Base-by-base conservation (phyloP, 2,329 filamentous ascomycete species). In the Aspergillus texensis region DNA sequence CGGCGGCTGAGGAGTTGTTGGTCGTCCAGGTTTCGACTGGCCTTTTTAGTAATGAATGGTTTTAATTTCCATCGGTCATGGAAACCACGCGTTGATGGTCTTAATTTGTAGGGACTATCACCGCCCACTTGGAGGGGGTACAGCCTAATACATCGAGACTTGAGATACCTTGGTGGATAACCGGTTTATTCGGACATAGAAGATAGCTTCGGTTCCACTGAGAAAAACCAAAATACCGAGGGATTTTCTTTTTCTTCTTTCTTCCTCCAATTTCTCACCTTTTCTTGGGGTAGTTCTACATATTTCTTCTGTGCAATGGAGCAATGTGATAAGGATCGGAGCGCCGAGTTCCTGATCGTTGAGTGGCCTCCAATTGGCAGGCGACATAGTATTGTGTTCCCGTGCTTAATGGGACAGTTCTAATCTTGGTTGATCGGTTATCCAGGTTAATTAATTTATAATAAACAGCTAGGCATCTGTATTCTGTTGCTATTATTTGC, bases 1-100 rank as follows among this genome's bases (percentile, higher is more conserved):
- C 26, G 26, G 46, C 55, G 32, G n/a, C 46, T 24, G 53, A 55
- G 60, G 46, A 57, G 60, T 54, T 28, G 48, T 54, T 50, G 45
- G 30, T 16, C 19, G 57, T 52, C 48, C 26, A 54, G 26, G 26
- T 48, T 24, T 21, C n/a, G 41, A 45, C 57, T 59, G 21, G 57
- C 11, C 32, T 43, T 26, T 14, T 43, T 59, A 53, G 57, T 32
- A 41, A 54, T 34, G 11, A 8, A 30, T 30, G 24, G 50, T 19
- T 54, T 21, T 54, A 54, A 54, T 54, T 54, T 50, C 46, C 46
- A 28, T 28, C 46, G 26, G 46, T 28, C 24, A 50, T 30, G 10
- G 30, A 28, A 50, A 26, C 28, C 26, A 52, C 28, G 48, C 48
- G 34, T 32, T 32, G 28, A 52, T 30, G 26, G 46, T 50, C 45